Evolutionary conservation across 768 basidiomycete species (phyloP).

Genomic region (Tylopilus sp.): DNA sequence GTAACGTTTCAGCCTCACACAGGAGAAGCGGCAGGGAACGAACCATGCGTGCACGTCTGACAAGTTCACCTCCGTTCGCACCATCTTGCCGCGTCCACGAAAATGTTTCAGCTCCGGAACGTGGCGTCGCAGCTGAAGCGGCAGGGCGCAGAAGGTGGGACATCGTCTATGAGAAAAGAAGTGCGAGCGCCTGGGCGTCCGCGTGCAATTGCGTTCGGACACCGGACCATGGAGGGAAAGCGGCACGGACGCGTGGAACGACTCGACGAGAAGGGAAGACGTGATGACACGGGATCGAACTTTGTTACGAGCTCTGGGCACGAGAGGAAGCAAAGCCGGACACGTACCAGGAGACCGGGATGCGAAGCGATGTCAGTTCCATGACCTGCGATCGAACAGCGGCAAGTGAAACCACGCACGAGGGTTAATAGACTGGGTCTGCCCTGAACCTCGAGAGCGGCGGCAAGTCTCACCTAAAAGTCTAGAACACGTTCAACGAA

Average conservation of each 20-base stretch:
- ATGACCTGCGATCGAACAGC: background rate
- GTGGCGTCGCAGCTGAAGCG: background rate
- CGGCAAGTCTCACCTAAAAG: background rate
- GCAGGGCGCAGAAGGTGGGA: background rate
- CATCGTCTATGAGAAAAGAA: background rate
- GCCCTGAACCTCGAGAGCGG: too few relatives aligned
- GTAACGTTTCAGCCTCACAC: too few relatives aligned
- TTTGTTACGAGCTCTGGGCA: background rate
- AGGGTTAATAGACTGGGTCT: too few relatives aligned
- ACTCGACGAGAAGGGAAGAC: background rate
- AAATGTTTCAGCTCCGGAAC: background rate
- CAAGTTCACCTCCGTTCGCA: background rate
- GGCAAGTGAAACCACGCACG: background rate
- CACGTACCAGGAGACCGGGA: background rate
- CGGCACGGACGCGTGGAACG: background rate
- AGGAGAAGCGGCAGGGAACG: background rate
- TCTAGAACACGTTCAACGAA: background rate
- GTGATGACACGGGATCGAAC: background rate
- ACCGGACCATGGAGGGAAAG: background rate
- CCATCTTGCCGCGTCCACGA: background rate
- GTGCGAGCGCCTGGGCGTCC: background rate
- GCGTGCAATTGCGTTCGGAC: background rate
- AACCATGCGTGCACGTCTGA: background rate
- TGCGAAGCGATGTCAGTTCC: background rate
- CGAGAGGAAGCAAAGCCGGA: background rate